Conservation (phyloP, 768 basidiomycete species). For the Gloeophyllum trabeum region DNA sequence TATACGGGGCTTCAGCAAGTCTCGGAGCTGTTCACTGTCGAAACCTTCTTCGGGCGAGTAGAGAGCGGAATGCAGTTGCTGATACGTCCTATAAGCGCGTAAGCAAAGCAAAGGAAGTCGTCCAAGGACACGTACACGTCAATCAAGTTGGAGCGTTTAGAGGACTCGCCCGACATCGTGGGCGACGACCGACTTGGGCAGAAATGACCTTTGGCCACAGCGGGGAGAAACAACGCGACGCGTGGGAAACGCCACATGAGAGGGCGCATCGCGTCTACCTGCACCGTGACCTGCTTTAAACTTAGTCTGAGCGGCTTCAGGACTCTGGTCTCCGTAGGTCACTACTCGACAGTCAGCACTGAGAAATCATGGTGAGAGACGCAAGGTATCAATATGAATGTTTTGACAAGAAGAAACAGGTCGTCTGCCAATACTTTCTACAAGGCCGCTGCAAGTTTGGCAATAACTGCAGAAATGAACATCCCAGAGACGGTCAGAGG, state of each 20-base stretch:
- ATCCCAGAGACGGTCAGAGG: conserved; percentile 28
- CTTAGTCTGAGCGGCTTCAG: too few species aligned
- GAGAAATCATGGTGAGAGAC: too few species aligned
- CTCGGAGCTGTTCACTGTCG: conserved; percentile 43
- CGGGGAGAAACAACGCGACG: not conserved
- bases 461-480: conserved; percentile 52
- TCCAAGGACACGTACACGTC: conserved; percentile 47
- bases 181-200: too few species aligned
- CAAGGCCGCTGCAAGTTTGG: conserved; percentile 62
- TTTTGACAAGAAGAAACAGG: too few species aligned
- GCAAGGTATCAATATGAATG: too few species aligned
- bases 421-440: conserved; percentile 50
- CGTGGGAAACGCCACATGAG: not conserved
- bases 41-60: conserved; percentile 49
- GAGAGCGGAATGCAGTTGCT: conserved; percentile 48
- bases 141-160: conserved; percentile 57
- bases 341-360: too few species aligned
- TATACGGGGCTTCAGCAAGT: conserved; percentile 47
- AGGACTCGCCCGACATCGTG: too few species aligned
- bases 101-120: not conserved
- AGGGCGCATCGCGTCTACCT: too few species aligned
- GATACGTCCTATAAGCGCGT: conserved; percentile 38
- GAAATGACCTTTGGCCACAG: conserved; percentile 18
- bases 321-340: too few species aligned
- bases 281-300: too few species aligned